Conservation (phyloP, 2,329 filamentous ascomycete genomes). For the Talaromyces sp. region DNA sequence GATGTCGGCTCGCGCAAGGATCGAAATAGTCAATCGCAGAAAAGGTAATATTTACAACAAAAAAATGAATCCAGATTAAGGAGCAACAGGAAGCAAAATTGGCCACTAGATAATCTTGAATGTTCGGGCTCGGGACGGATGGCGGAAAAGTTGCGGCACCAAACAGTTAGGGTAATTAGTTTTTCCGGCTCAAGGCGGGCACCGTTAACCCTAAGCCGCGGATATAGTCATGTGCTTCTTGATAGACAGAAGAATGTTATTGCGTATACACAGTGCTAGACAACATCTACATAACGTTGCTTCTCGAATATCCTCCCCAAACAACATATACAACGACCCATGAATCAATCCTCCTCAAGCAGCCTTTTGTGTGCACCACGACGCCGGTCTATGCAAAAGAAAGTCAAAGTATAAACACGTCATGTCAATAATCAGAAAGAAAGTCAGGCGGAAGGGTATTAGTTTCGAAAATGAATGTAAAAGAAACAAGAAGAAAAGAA, state of each 20-base stretch:
- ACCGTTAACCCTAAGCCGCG: background rate
- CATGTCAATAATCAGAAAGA: conserved; percentile 1
- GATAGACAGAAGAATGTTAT: background rate
- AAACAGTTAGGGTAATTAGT: conserved; percentile 1
- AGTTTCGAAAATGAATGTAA: background rate
- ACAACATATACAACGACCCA: background rate
- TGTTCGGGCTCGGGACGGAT: conserved; percentile 6
- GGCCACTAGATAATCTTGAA: conserved; percentile 7
- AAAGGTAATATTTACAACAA: background rate
- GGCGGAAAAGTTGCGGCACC: conserved; percentile 1
- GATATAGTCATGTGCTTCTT: background rate
- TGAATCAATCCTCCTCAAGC: background rate
- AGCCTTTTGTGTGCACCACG: background rate
- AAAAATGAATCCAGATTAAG: background rate
- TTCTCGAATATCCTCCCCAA: background rate
- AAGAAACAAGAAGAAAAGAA: conserved; percentile 19
- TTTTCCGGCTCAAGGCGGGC: conserved; percentile 11
- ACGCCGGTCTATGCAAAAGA: conserved; percentile 15
- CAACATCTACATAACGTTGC: background rate
- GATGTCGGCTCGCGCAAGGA: background rate
- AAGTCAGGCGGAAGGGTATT: conserved; percentile 9
- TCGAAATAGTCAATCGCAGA: background rate
- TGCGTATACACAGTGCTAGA: conserved; percentile 1
- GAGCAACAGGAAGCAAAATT: background rate
- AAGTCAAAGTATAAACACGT: conserved; percentile 9